Percentiles rank a stretch among this genome's conserved stretches.
These are phyloP conservation scores for Gamarada debralockiae DNA, from an alignment of 495 filamentous ascomycete genomes.

Conservation along the genomic window DNA sequence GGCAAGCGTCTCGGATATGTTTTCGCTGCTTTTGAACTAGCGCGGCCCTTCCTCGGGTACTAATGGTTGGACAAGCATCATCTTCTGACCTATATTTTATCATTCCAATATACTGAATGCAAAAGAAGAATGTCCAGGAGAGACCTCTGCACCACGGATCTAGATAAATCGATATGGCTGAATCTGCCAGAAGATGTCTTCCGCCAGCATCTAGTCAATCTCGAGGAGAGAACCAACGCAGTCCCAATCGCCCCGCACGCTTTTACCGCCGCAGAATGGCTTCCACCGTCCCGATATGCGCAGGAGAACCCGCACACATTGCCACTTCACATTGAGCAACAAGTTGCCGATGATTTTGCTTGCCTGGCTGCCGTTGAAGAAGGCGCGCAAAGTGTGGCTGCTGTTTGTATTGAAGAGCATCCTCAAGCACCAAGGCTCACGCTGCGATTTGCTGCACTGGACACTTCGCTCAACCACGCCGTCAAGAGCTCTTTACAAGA, in stretches of 20 bases:
- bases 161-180: constrained; percentile 8
- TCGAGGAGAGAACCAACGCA: constrained; percentile 7
- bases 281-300: neutral
- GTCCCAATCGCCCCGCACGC: constrained; percentile 4
- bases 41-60: no score
- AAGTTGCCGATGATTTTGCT: constrained; percentile 13
- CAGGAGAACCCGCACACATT: neutral
- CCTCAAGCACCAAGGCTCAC: neutral
- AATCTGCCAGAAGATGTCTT: constrained; percentile 5
- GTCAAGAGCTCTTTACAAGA: neutral
- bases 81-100: no score
- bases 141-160: neutral
- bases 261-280: neutral
- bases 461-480: neutral
- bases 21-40: no score
- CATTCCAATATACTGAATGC: no score
- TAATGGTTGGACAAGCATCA: no score
- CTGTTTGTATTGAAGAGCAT: constrained; percentile 12
- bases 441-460: constrained; percentile 8
- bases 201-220: constrained; percentile 4
- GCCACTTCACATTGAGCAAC: constrained; percentile 9
- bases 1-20: no score
- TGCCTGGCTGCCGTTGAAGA: constrained; percentile 8
- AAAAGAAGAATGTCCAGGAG: neutral
- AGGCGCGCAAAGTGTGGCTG: constrained; percentile 12